Conservation (phyloP, 371 early-diverging fungal species). For the Mucor irregularis region DNA sequence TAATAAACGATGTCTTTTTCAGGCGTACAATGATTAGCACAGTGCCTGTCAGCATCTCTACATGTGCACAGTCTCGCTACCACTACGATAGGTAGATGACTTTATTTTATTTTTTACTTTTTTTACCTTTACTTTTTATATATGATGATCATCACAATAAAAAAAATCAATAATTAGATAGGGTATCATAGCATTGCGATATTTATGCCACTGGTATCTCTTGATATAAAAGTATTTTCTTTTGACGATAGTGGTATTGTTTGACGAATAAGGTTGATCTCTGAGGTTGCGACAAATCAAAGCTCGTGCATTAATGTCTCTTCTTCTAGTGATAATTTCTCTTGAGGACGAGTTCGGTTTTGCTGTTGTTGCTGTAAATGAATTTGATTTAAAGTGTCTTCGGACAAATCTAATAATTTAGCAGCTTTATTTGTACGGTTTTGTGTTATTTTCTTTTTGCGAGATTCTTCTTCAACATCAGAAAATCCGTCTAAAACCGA, state of each 20-base stretch:
- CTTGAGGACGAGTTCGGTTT: not conserved
- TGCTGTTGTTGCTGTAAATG: not conserved
- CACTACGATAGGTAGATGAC: too few relatives aligned
- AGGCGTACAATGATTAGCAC: too few relatives aligned
- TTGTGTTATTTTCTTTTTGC: not conserved
- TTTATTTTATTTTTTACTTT: too few relatives aligned
- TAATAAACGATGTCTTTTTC: too few relatives aligned
- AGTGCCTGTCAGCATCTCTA: too few relatives aligned
- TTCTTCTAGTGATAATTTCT: not conserved
- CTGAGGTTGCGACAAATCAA: too few relatives aligned
- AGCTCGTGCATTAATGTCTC: not conserved
- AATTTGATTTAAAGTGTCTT: constrained; percentile 13
- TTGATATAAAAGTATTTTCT: not conserved
- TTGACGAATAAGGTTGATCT: not conserved
- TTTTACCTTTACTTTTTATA: too few relatives aligned
- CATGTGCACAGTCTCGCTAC: too few relatives aligned
- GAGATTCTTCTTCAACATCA: not conserved
- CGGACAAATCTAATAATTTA: constrained; percentile 35
- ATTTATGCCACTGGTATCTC: not conserved
- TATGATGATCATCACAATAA: too few relatives aligned
- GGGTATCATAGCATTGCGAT: constrained; percentile 1
- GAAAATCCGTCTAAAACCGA: constrained; percentile 28
- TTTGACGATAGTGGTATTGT: not conserved
- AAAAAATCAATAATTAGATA: not conserved
- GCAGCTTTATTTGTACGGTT: constrained; percentile 27